Evolutionary conservation across 352 stramenopile genomes (phyloP).

Genomic region (Saprolegnia diclina): DNA sequence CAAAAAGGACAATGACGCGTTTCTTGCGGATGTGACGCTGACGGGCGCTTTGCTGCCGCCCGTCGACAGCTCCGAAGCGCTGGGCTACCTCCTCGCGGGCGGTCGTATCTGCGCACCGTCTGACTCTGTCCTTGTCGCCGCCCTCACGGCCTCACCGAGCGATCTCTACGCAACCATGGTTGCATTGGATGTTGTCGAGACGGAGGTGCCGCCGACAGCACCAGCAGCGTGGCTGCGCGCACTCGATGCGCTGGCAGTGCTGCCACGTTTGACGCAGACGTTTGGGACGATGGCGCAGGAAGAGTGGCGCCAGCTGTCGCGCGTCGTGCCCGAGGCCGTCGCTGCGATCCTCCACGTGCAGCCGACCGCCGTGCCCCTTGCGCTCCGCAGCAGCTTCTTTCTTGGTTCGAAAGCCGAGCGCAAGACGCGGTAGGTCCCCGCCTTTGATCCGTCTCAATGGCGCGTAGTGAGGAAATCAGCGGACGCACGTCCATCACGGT

Average conservation of each 20-base stretch:
- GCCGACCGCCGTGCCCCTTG: neutral
- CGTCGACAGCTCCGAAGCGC: too few species aligned
- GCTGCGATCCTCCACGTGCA: neutral
- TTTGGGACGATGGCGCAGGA: neutral
- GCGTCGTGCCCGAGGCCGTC: neutral
- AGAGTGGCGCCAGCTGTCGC: neutral
- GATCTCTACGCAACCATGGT: neutral
- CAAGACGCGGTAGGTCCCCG: neutral
- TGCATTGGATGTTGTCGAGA: neutral
- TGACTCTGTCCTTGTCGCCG: too few species aligned
- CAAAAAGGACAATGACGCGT: too few species aligned
- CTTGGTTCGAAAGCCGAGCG: neutral
- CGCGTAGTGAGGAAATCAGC: neutral
- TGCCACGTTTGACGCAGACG: neutral
- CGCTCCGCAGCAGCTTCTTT: neutral
- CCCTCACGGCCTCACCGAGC: too few species aligned
- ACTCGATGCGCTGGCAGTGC: neutral
- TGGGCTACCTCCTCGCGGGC: too few species aligned
- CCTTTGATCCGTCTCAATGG: neutral
- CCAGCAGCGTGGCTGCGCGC: neutral
- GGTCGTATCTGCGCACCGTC: too few species aligned
- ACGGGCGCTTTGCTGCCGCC: too few species aligned
- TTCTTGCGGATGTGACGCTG: too few species aligned
- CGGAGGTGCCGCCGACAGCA: too few species aligned
- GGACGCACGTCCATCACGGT: neutral